Base-by-base conservation (phyloP, 805 yeast species). In the Yarrowia sp. region DNA sequence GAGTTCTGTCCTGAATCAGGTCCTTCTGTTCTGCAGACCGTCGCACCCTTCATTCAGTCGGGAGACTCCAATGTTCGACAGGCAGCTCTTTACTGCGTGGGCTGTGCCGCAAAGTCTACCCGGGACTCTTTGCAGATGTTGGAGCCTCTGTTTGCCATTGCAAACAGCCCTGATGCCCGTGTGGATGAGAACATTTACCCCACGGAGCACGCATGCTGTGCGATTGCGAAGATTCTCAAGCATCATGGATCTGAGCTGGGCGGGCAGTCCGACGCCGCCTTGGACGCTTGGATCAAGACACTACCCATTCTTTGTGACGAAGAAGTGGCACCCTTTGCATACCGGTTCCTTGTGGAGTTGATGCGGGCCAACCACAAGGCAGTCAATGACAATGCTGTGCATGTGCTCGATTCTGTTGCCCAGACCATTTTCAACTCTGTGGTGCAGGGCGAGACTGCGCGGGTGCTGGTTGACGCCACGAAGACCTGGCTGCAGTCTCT, bases 321-420 rank as follows among this genome's bases (percentile, higher is more conserved):
- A 44, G 95, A 89, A 69, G 96, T 96, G 4, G 98, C 98, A 4
- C 85, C 91, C 16, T 90, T 82, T 74, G 85, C 90, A 19, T 95
- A 91, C 77, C 80, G 82, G 70, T 92, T 90, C 73, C 79, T 92
- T 68, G 78, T 86, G 9, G 88, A 87, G 67, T 79, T 92, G 71
- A 87, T 92, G 44, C 87, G 86, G 59, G 81, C 81, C 62, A 82
- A 83, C 62, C 92, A 90, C 67, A 82, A 87, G 9, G 78, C 82
- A 4, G 83, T 90, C 36, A 73, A 77, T 19, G 73, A 73, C 1
- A 85, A 86, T 67, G 75, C 85, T 7, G 86, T 88, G 16, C 80
- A 82, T 67, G 83, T 87, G 11, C 83, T 91, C 43, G 90, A 87
- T 63, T 78, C 83, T 48, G 87, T 92, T 9, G 79, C 90, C 30